Conservation (phyloP, 495 filamentous ascomycete genomes). For the Aspergillus asperescens region DNA sequence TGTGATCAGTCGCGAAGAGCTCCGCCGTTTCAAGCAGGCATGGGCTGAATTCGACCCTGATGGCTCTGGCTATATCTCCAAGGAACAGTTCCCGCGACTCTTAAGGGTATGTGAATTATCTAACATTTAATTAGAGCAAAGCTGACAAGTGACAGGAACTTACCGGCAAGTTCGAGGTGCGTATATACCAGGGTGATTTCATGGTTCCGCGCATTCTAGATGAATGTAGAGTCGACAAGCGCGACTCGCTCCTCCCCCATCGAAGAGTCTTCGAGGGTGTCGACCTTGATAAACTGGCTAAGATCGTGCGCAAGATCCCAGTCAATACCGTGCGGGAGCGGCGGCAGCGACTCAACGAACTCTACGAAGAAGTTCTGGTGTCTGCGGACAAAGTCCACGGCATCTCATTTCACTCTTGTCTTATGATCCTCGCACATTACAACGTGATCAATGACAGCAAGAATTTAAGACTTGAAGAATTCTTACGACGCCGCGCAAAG, state of each 20-base stretch:
- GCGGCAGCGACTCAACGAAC: slow-evolving; percentile 75
- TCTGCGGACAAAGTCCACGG: slow-evolving; percentile 82
- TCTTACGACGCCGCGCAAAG: slow-evolving; percentile 81
- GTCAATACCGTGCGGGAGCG: slow-evolving; percentile 65
- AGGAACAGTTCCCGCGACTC: slow-evolving; percentile 84
- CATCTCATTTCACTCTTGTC: slow-evolving; percentile 86
- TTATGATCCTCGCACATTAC: slow-evolving; percentile 97
- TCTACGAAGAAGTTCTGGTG: slow-evolving; percentile 95
- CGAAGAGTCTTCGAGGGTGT: slow-evolving; percentile 60
- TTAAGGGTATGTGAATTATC: slow-evolving; percentile 56
- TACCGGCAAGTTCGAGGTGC: slow-evolving; percentile 92
- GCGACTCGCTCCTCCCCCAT: slow-evolving; percentile 34
- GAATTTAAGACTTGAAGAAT: slow-evolving; percentile 89
- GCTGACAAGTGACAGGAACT: slow-evolving; percentile 53
- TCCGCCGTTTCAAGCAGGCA: slow-evolving; percentile 94
- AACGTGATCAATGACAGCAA: slow-evolving; percentile 99
- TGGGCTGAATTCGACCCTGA: slow-evolving; percentile 93
- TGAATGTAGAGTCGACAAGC: slow-evolving; percentile 59
- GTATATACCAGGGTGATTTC: slow-evolving; percentile 90
- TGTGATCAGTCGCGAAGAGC: slow-evolving; percentile 81
- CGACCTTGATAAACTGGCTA: slow-evolving; percentile 71
- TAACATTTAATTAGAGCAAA: too few species aligned
- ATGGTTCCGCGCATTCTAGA: slow-evolving; percentile 78
- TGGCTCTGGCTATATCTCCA: slow-evolving; percentile 85
- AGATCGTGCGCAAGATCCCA: slow-evolving; percentile 70